Base-by-base conservation (phyloP, 345 rosid genomes). In the Viola odorata region DNA sequence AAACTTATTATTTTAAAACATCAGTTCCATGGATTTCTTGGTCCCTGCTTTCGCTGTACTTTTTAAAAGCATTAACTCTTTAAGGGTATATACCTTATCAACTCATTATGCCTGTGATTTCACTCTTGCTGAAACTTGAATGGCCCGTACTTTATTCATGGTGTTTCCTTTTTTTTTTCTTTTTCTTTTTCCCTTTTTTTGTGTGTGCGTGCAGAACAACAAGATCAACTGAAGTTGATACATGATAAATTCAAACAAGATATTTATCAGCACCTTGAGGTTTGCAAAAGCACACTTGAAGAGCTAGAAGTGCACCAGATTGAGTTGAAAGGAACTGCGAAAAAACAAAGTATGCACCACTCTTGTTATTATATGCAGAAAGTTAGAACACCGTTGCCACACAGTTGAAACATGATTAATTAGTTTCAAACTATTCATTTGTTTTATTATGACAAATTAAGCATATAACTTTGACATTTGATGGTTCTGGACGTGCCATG, bases 281-380 rank as follows among this genome's bases (percentile, higher is more conserved):
- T 79, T 42, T 88, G 81, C 72, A 69, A 64, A 70, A 78, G 64
- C 63, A 81, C 69, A 3, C 63, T 88, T 55, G 86, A 82, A 67
- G 91, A 68, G 71, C 82, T 91, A 49, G 92, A 82, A 60, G 72
- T 67, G 70, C 59, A 85, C 74, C 84, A 91, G 56, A 72, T 47
- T 66, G 95, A 91, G 52, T 47, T 91, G 62, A 84, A 80, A 62
- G 89, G 81, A 78, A 65, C 73, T 40, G 54, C 80, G 72, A 89
- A 91, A 70, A 86, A 80, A 76, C 95, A 86, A 84, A 86, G 99
- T 92, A 87, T 38, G 84, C n/a, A 23, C 58, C 5, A 23, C 53
- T 60, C 63, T 61, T 54, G 16, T 41, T 63, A 45, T 32, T 55
- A 57, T 42, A 45, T 36, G 56, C 23, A 5, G 37, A 23, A 23